Evolutionary conservation across 768 basidiomycete species (phyloP).

Genomic region (Rossbeevera mucosa): DNA sequence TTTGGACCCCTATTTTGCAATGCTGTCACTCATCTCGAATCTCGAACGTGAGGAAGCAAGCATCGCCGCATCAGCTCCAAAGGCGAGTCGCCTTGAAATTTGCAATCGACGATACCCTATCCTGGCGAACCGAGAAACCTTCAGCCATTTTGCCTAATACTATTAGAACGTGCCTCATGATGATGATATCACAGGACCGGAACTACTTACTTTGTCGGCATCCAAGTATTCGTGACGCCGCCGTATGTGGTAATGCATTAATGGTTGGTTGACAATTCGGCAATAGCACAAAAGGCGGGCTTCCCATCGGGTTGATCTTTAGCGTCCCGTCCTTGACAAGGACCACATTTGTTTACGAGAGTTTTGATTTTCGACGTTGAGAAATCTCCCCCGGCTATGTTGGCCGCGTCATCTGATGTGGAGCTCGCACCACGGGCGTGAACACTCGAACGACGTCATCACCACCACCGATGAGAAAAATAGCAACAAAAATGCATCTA

Average conservation of each 20-base stretch:
- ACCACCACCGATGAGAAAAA: not conserved
- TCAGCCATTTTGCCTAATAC: too few relatives aligned
- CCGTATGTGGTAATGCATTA: too few relatives aligned
- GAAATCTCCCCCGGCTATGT: not conserved
- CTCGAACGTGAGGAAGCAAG: not conserved
- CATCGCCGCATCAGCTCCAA: not conserved
- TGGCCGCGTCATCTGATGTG: not conserved
- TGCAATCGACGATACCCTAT: not conserved
- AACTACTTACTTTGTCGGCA: too few relatives aligned
- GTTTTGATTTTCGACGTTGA: not conserved
- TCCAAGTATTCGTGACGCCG: too few relatives aligned
- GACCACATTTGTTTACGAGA: not conserved
- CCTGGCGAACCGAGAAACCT: too few relatives aligned
- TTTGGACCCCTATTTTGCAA: too few relatives aligned
- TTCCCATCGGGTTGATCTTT: too few relatives aligned
- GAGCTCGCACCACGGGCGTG: not conserved
- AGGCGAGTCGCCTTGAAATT: not conserved
- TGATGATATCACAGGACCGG: too few relatives aligned
- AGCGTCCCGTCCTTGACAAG: too few relatives aligned
- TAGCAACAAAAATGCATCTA: too few relatives aligned
- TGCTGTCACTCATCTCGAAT: too few relatives aligned
- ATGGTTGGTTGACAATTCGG: not conserved
- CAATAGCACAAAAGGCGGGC: not conserved
- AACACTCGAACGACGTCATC: not conserved
- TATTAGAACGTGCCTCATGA: too few relatives aligned